Percentiles rank a stretch among this genome's conserved stretches.
phyloP scores from a whole-genome alignment of 2,329 filamentous ascomycete genomes.

The Diplodia mutila region DNA sequence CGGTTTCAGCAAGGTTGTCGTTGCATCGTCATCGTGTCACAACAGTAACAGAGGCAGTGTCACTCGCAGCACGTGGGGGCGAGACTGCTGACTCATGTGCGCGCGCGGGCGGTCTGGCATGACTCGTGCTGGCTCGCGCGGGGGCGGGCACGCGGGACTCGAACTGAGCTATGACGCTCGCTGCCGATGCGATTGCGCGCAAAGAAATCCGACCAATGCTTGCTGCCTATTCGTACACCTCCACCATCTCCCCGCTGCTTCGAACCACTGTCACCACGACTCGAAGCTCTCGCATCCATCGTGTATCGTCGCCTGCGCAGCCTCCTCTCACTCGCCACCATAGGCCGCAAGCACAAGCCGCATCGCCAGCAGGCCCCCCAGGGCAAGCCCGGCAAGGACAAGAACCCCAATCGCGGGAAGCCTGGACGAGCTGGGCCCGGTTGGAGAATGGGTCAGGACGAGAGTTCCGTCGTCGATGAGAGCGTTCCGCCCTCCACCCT shows the following conservation, averaged over 20 bases:
- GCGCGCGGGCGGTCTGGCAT: not conserved
- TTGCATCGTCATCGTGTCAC: not conserved
- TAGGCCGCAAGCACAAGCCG: constrained; percentile 56
- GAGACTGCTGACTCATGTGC: not conserved
- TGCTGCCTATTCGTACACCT: not conserved
- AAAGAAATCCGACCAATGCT: not conserved
- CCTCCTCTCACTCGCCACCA: constrained; percentile 39
- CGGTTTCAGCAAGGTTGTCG: not conserved
- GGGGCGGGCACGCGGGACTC: not conserved
- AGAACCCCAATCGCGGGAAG: constrained; percentile 34
- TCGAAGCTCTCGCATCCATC: not conserved
- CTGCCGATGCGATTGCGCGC: not conserved
- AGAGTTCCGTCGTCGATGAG: constrained; percentile 71
- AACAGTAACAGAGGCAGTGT: not conserved
- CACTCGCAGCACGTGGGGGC: not conserved
- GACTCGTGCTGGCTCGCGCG: not conserved
- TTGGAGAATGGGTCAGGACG: constrained; percentile 82
- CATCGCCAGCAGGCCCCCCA: constrained; percentile 39
- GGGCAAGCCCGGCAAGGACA: constrained; percentile 33
- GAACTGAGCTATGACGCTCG: not conserved
- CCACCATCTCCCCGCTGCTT: no score
- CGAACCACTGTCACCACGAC: not conserved
- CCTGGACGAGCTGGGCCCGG: constrained; percentile 31
- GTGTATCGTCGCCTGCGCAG: not conserved
- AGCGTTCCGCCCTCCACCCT: constrained; percentile 68